Evolutionary conservation across 176 grass and related monocot species (phyloP).

Genomic region (Aegilops umbellulata): DNA sequence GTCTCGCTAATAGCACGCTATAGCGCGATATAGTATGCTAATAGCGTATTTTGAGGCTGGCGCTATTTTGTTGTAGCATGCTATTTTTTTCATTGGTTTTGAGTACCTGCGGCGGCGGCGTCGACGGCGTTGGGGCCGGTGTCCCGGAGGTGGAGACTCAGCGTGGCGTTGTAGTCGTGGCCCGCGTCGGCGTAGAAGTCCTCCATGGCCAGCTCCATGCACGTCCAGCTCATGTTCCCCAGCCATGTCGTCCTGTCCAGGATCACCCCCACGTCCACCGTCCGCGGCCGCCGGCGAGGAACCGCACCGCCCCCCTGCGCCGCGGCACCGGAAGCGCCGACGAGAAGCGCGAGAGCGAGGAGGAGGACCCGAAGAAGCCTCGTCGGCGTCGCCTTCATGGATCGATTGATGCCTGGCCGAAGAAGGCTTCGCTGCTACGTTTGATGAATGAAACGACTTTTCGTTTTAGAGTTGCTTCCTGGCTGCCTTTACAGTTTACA

Average conservation of each 20-base stretch:
- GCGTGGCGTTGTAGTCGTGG: conserved; percentile 19
- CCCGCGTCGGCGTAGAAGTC: conserved; percentile 44
- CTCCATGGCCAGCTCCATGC: conserved; percentile 58
- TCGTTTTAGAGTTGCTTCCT: background rate
- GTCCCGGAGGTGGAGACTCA: conserved; percentile 49
- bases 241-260: conserved; percentile 48
- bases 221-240: conserved; percentile 65
- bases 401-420: background rate
- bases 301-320: background rate
- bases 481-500: background rate
- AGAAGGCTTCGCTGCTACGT: background rate
- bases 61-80: too few species aligned
- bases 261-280: conserved; percentile 74
- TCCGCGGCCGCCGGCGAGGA: background rate
- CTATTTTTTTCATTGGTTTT: too few species aligned
- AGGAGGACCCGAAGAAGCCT: background rate
- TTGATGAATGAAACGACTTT: background rate
- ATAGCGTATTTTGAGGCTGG: too few species aligned
- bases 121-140: conserved; percentile 27
- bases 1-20: too few species aligned
- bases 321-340: background rate
- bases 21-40: too few species aligned
- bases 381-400: conserved; percentile 19
- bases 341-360: background rate
- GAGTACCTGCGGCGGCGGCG: conserved; percentile 52